Evolutionary conservation across 441 rosid species (phyloP).

Genomic region (Cnidoscolus chayamansa): DNA sequence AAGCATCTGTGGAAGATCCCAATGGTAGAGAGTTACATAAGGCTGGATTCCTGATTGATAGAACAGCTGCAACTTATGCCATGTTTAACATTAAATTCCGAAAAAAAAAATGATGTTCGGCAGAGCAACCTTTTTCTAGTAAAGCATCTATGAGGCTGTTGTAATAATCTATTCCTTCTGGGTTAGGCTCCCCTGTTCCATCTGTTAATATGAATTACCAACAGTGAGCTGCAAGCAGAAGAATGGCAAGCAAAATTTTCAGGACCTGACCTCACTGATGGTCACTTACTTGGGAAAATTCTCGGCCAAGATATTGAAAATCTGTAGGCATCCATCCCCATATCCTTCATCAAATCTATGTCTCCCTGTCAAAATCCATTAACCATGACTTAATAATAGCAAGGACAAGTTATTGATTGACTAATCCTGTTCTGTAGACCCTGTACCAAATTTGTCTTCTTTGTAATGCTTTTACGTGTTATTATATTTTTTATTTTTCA

Average conservation of each 20-base stretch:
- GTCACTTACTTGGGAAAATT: slow-evolving; percentile 70
- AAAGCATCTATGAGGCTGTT: slow-evolving; percentile 61
- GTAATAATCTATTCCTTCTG: slow-evolving; percentile 65
- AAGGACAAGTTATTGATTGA: no score
- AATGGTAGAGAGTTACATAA: slow-evolving; percentile 58
- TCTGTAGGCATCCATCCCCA: slow-evolving; percentile 87
- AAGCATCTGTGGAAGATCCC: slow-evolving; percentile 63
- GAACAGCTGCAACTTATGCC: slow-evolving; percentile 9
- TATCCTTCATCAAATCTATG: slow-evolving; percentile 58
- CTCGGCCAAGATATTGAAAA: slow-evolving; percentile 92
- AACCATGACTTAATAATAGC: no score
- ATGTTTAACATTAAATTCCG: no score
- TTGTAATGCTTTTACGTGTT: no score
- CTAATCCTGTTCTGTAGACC: no score
- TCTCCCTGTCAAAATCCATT: no score
- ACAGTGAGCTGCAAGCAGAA: slow-evolving; percentile 17
- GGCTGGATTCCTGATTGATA: slow-evolving; percentile 57
- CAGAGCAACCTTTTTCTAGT: slow-evolving; percentile 48
- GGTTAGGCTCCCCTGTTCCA: slow-evolving; percentile 71
- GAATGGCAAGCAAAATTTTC: neutral
- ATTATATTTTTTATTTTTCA: neutral
- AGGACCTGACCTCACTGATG: neutral
- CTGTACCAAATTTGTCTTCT: no score
- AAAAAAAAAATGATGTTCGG: neutral
- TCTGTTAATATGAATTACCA: slow-evolving; percentile 39